These are phyloP conservation scores for Russula dissimulans DNA, from an alignment of 768 basidiomycete genomes.

Conservation along the genomic window DNA sequence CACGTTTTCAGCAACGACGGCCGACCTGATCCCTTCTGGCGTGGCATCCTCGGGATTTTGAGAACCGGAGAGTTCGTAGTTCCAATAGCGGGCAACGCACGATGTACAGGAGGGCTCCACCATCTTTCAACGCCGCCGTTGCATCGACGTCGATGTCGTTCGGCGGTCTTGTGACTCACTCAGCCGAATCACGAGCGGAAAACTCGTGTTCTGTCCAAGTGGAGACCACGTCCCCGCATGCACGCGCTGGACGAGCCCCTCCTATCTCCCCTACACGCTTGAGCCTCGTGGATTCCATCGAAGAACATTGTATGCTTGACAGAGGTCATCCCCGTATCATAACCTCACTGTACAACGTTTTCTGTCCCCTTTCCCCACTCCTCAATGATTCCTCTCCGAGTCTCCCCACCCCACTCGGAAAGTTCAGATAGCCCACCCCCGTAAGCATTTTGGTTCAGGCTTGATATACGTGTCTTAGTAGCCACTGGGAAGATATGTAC, in stretches of 20 bases:
- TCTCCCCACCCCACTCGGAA: background rate
- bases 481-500: conserved; percentile 1
- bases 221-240: background rate
- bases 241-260: background rate
- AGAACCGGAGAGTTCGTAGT: conserved; percentile 76
- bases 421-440: conserved; percentile 9
- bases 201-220: background rate
- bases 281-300: background rate
- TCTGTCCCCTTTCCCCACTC: background rate
- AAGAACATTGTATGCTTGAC: background rate
- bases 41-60: conserved; percentile 76
- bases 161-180: background rate
- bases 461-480: background rate
- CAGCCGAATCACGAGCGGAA: background rate
- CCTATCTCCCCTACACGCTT: background rate
- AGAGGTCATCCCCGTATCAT: background rate
- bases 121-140: background rate
- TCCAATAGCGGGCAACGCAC: conserved; percentile 25
- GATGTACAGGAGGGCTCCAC: background rate
- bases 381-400: background rate
- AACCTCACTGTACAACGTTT: background rate
- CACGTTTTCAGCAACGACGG: conserved; percentile 53
- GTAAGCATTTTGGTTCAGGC: background rate
- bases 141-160: background rate
- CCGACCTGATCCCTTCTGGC: conserved; percentile 60